phyloP scores from a whole-genome alignment of 2,329 filamentous ascomycete species.

The Microdochium trichocladiopsis region DNA sequence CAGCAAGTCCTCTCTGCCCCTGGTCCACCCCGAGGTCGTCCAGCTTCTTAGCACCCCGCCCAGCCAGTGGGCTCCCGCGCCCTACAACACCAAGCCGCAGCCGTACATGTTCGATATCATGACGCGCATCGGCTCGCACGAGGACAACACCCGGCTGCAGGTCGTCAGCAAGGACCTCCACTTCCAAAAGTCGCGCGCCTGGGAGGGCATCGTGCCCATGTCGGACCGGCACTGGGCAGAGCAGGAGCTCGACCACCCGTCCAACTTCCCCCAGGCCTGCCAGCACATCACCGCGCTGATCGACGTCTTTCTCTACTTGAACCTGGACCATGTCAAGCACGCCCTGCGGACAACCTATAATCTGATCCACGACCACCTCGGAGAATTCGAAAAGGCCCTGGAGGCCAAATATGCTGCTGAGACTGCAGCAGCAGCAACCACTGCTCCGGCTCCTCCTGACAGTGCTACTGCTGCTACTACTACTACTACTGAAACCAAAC shows the following conservation, averaged over 20 bases:
- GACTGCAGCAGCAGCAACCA: neutral
- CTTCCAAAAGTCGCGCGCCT: slow-evolving; percentile 19
- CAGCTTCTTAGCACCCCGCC: neutral
- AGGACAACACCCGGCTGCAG: slow-evolving; percentile 9
- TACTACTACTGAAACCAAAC: no score
- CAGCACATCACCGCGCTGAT: slow-evolving; percentile 9
- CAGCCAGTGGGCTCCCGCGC: neutral
- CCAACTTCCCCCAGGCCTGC: slow-evolving; percentile 11
- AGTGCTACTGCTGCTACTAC: no score
- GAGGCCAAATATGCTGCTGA: neutral
- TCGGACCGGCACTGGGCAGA: slow-evolving; percentile 18
- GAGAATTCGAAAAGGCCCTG: slow-evolving; percentile 14
- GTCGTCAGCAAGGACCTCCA: slow-evolving; percentile 17
- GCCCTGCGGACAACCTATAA: slow-evolving; percentile 17
- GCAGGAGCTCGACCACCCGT: slow-evolving; percentile 8
- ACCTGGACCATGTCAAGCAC: slow-evolving; percentile 8
- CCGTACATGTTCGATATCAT: neutral
- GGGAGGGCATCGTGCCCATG: slow-evolving; percentile 18
- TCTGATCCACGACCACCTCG: slow-evolving; percentile 14
- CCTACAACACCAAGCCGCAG: neutral
- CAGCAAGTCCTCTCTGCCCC: neutral
- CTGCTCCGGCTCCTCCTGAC: no score
- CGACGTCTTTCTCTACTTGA: slow-evolving; percentile 19
- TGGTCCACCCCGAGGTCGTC: neutral
- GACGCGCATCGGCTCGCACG: slow-evolving; percentile 9